Evolutionary conservation across 2,329 filamentous ascomycete genomes (phyloP), one percentile per base, ranked within the genome.

Genomic region (Chalaropsis thielavioides): DNA sequence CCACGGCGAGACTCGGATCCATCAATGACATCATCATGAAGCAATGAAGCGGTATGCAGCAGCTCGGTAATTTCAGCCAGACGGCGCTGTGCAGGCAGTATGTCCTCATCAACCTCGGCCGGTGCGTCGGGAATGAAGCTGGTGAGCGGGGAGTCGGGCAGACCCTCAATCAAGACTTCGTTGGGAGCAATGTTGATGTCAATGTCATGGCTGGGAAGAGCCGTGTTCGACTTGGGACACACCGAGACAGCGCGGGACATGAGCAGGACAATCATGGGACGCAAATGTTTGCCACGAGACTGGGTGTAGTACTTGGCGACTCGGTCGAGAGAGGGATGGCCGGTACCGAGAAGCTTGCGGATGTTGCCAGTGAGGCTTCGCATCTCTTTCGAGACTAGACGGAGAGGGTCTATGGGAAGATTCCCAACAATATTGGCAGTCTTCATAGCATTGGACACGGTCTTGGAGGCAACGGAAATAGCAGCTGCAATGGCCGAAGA

Each of bases 21-120:
- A 73, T 99, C 94, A 72, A 99, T 96, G 38, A 99, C 94, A 76
- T 99, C 94, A 80, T 99, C 94, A 76, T 99, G 94, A 15, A 99
- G 84, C 19, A 99, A 83, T 1, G 92, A 97, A 0, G 94, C 92
- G 0, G 94, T 97, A 75, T 99, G 94, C 69, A 99, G 97, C 64
- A 99, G 81, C 76, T 99, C 94, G 1, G 92, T 94, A 72, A 99
- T 97, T 76, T 99, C 94, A 63, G 94, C 94, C 44, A 99, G 80
- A 31, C 94, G 86, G 69, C 92, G 83, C 73, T 99, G 94, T 19
- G 90, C 88, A n/a, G 94, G 92, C 22, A 97, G 84, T 69, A 99
- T 94, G 69, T 89, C 84, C 70, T 82, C 76, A 64, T 80, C 79
- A 64, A 70, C 69, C 46, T 72, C 70, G 62, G 74, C 69, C 49